Evolutionary conservation across 2,329 filamentous ascomycete genomes (phyloP).

Genomic region (Rhinocladiella mackenziei): DNA sequence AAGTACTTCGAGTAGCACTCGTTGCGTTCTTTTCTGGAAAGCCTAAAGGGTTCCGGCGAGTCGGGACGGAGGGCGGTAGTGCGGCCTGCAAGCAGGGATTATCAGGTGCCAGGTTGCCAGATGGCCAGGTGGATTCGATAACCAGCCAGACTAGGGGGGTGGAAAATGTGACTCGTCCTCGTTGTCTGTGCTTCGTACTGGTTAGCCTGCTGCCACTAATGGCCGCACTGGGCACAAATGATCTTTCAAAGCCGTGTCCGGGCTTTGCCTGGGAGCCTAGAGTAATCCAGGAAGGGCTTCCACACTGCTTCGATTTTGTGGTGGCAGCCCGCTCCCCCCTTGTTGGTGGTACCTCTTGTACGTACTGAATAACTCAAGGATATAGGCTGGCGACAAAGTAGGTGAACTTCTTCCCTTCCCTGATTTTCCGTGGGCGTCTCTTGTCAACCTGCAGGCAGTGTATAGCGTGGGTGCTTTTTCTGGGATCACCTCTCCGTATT

Average conservation of each 20-base stretch:
- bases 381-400: background rate
- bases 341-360: conserved; percentile 4
- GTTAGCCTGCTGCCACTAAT: conserved; percentile 4
- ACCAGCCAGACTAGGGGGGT: too few relatives aligned
- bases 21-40: conserved; percentile 21
- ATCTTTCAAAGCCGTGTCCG: too few relatives aligned
- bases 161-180: too few relatives aligned
- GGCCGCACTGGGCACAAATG: conserved; percentile 10
- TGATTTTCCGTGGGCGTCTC: too few relatives aligned
- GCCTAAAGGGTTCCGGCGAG: conserved; percentile 17
- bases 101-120: conserved; percentile 21
- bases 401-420: background rate
- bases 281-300: too few relatives aligned
- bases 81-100: conserved; percentile 18
- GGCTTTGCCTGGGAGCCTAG: conserved; percentile 2
- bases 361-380: background rate
- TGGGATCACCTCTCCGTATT: conserved; percentile 3
- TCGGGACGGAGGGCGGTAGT: conserved; percentile 22
- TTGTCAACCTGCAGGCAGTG: conserved; percentile 6
- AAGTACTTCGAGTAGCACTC: conserved; percentile 2
- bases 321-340: background rate
- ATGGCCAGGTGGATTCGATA: conserved; percentile 13
- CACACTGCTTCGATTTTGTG: too few relatives aligned
- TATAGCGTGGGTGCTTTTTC: conserved; percentile 8
- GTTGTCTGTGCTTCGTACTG: conserved; percentile 2